A percentile compares a stretch with the other conserved stretches of the same genome.
These are phyloP conservation scores for Diaporthe aspalathi DNA, from an alignment of 2,329 filamentous ascomycete genomes.

Conservation along the genomic window DNA sequence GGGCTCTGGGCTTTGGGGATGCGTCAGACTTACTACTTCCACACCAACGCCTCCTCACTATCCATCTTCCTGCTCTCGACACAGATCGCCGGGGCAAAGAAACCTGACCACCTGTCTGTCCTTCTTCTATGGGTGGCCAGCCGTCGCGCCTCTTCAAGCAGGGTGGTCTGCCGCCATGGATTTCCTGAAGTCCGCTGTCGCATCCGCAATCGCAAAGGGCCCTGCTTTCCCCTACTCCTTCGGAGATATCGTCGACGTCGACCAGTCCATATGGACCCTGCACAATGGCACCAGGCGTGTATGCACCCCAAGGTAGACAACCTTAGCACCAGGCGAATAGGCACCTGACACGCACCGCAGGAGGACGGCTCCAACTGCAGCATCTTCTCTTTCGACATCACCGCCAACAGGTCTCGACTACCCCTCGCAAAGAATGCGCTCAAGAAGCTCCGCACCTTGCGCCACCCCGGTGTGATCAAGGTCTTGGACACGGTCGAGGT, in stretches of 20 bases:
- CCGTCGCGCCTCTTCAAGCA: slow-evolving; percentile 15
- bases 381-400: slow-evolving; percentile 95
- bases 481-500: slow-evolving; percentile 95
- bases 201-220: slow-evolving; percentile 94
- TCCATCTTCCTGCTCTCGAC: too few species aligned
- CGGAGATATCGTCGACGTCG: slow-evolving; percentile 90
- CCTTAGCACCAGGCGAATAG: background rate
- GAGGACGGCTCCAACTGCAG: slow-evolving; percentile 95
- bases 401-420: slow-evolving; percentile 80
- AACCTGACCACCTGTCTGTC: slow-evolving; percentile 16
- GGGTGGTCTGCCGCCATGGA: slow-evolving; percentile 73
- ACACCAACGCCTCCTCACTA: too few species aligned
- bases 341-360: slow-evolving; percentile 57
- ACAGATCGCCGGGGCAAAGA: too few species aligned
- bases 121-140: slow-evolving; percentile 34
- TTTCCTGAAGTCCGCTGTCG: slow-evolving; percentile 97
- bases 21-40: too few species aligned
- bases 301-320: slow-evolving; percentile 46
- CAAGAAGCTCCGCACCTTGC: slow-evolving; percentile 90
- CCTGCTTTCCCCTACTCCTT: slow-evolving; percentile 93
- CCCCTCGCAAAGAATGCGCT: slow-evolving; percentile 93
- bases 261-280: slow-evolving; percentile 95
- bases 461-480: slow-evolving; percentile 94
- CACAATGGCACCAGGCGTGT: slow-evolving; percentile 94
- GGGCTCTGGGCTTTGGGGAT: background rate